These are phyloP conservation scores for Cladorrhinum sp. DNA, from an alignment of 2,329 filamentous ascomycete species.

Conservation along the genomic window DNA sequence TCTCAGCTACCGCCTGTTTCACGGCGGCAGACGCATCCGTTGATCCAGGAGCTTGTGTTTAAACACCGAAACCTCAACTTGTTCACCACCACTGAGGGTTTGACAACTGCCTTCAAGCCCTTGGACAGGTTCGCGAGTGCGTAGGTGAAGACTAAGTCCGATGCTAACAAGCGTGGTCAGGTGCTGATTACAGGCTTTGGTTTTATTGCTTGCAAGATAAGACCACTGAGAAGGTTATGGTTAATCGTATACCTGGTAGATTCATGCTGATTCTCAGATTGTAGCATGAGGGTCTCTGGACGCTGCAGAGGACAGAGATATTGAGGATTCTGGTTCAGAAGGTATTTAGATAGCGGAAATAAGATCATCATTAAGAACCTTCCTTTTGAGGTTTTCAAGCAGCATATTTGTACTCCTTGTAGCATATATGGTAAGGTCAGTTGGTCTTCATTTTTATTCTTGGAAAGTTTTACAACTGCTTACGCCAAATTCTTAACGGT, in stretches of 20 bases:
- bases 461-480: constrained; percentile 89
- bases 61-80: constrained; percentile 91
- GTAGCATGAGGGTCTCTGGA: constrained; percentile 84
- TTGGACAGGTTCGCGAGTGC: constrained; percentile 87
- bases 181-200: constrained; percentile 96
- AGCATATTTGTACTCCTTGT: constrained; percentile 83
- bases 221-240: constrained; percentile 76
- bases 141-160: constrained; percentile 86
- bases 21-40: constrained; percentile 91
- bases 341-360: constrained; percentile 67
- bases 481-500: constrained; percentile 93
- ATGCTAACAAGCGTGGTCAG: constrained; percentile 86
- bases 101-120: constrained; percentile 74
- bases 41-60: constrained; percentile 91
- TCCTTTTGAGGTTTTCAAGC: constrained; percentile 91
- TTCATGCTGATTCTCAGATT: constrained; percentile 82
- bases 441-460: constrained; percentile 89
- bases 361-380: constrained; percentile 99
- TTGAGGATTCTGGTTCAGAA: constrained; percentile 83
- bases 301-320: constrained; percentile 80
- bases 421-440: constrained; percentile 87
- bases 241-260: constrained; percentile 81
- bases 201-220: constrained; percentile 83
- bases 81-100: constrained; percentile 70
- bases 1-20: constrained; percentile 96